Evolutionary conservation across 2,329 filamentous ascomycete genomes (phyloP).

Genomic region (Blumeria graminis): DNA sequence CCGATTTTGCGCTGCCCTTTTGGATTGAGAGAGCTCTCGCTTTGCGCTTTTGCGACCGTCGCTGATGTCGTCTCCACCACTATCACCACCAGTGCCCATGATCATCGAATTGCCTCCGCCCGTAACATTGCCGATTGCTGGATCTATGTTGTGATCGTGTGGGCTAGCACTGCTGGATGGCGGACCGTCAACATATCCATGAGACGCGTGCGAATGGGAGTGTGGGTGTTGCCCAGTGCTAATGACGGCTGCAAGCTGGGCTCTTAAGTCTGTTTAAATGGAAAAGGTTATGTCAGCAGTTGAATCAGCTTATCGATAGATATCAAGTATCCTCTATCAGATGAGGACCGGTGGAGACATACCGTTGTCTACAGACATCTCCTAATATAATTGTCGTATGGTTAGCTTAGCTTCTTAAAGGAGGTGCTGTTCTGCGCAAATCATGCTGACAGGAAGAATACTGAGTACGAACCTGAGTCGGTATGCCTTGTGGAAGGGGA

Average conservation of each 20-base stretch:
- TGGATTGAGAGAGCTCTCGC: slow-evolving; percentile 80
- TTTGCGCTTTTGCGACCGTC: slow-evolving; percentile 52
- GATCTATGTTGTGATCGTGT: slow-evolving; percentile 16
- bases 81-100: slow-evolving; percentile 13
- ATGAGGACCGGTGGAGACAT: slow-evolving; percentile 3
- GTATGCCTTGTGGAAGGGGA: slow-evolving; percentile 11
- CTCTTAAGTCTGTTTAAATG: slow-evolving; percentile 14
- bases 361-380: slow-evolving; percentile 12
- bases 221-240: slow-evolving; percentile 4
- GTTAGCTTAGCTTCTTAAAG: slow-evolving; percentile 6
- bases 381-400: slow-evolving; percentile 12
- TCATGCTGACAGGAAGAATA: not conserved
- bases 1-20: slow-evolving; percentile 87
- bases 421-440: slow-evolving; percentile 3
- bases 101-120: slow-evolving; percentile 10
- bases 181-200: slow-evolving; percentile 13
- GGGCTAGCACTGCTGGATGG: slow-evolving; percentile 13
- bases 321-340: slow-evolving; percentile 5
- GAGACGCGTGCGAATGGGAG: slow-evolving; percentile 9
- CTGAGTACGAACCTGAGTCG: slow-evolving; percentile 10
- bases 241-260: slow-evolving; percentile 15
- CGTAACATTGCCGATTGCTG: slow-evolving; percentile 12
- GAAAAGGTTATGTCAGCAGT: slow-evolving; percentile 6
- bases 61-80: slow-evolving; percentile 13
- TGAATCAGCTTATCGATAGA: not conserved